These are phyloP conservation scores for Fusarium cicatricum DNA, from an alignment of 2,329 filamentous ascomycete genomes.

Conservation along the genomic window DNA sequence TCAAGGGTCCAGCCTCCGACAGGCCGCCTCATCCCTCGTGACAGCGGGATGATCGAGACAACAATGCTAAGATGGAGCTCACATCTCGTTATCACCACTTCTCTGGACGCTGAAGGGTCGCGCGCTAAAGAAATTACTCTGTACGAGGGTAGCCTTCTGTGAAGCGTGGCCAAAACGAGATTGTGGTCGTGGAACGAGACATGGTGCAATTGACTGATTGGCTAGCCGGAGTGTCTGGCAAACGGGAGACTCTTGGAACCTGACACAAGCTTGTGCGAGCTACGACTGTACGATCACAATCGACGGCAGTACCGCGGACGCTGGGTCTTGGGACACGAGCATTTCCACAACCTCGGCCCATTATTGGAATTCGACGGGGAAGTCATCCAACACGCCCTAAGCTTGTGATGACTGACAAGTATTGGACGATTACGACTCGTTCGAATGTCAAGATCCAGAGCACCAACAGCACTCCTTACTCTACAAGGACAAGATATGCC, in stretches of 20 bases:
- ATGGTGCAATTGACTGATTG: neutral
- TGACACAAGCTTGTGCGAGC: neutral
- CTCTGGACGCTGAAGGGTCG: neutral
- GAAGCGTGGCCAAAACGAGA: neutral
- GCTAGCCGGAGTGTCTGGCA: neutral
- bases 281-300: neutral
- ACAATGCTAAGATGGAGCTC: neutral
- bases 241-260: neutral
- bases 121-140: neutral
- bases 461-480: too few species aligned
- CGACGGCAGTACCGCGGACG: neutral
- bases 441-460: too few species aligned
- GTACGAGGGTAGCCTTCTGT: neutral
- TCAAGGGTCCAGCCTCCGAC: neutral
- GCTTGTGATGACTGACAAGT: too few species aligned
- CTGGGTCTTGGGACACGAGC: neutral
- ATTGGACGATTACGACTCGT: too few species aligned
- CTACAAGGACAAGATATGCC: too few species aligned
- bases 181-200: neutral
- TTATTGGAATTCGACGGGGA: too few species aligned
- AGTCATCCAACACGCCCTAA: too few species aligned
- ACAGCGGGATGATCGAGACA: constrained; percentile 5
- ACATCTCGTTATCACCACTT: neutral
- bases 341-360: neutral
- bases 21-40: neutral